Evolutionary conservation across 2,329 filamentous ascomycete species (phyloP).

Genomic region (Neofusicoccum sp.): DNA sequence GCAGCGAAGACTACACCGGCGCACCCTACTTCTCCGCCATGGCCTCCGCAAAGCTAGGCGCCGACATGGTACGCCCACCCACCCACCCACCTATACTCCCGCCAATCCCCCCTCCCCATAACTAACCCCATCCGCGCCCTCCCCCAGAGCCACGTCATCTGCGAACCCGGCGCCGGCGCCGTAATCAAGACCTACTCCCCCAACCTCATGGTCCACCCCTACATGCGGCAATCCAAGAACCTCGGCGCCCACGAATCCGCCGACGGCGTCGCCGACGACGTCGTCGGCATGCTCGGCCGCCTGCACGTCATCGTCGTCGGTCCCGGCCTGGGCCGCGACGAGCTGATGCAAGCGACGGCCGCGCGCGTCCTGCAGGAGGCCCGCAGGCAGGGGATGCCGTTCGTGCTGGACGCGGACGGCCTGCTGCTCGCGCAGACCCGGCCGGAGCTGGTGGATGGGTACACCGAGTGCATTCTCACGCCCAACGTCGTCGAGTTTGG

Average conservation of each 20-base stretch:
- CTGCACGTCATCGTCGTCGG: constrained; percentile 92
- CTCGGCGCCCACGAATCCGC: constrained; percentile 55
- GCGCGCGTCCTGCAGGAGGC: constrained; percentile 77
- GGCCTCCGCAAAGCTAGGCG: constrained; percentile 87
- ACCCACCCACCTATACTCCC: background rate
- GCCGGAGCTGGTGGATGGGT: constrained; percentile 76
- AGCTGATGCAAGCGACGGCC: constrained; percentile 84
- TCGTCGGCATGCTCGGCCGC: constrained; percentile 78
- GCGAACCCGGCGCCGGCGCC: constrained; percentile 76
- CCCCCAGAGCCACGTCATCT: constrained; percentile 83
- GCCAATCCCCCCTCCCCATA: background rate
- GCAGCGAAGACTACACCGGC: constrained; percentile 93
- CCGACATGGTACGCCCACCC: constrained; percentile 69
- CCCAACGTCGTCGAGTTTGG: constrained; percentile 94
- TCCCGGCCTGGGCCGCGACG: constrained; percentile 85
- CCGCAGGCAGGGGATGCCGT: constrained; percentile 66
- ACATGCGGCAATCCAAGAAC: constrained; percentile 77
- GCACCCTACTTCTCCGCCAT: constrained; percentile 98
- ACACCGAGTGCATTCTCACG: constrained; percentile 80
- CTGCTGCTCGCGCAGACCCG: constrained; percentile 72
- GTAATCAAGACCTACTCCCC: constrained; percentile 98
- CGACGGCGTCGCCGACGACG: constrained; percentile 63
- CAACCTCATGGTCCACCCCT: constrained; percentile 96
- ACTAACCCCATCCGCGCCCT: background rate
- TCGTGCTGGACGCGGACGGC: constrained; percentile 91